Evolutionary conservation across 495 filamentous ascomycete genomes (phyloP).

Genomic region (Penicillium manginii): DNA sequence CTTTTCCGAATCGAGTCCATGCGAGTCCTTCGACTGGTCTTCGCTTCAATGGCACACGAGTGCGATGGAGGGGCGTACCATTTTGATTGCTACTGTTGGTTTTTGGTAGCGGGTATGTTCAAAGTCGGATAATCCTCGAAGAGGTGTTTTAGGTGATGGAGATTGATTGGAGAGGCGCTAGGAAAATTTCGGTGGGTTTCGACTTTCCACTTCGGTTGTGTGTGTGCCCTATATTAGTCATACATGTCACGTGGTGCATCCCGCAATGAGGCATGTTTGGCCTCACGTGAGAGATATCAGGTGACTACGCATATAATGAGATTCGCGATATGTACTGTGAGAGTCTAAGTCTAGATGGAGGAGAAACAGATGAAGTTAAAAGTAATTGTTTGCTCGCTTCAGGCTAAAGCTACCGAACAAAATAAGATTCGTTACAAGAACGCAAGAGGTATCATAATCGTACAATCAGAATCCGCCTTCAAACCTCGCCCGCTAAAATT

Average conservation of each 20-base stretch:
- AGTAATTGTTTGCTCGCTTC: slow-evolving; percentile 1
- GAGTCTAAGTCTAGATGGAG: background rate
- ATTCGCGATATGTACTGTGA: background rate
- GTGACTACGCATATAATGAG: background rate
- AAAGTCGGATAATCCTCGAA: slow-evolving; percentile 68
- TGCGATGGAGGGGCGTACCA: slow-evolving; percentile 34
- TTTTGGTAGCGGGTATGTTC: slow-evolving; percentile 30
- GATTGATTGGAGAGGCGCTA: slow-evolving; percentile 26
- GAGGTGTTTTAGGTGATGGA: slow-evolving; percentile 45
- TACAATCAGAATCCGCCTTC: slow-evolving; percentile 50
- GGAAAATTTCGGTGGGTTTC: slow-evolving; percentile 33
- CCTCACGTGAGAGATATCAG: too few relatives aligned
- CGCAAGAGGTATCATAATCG: slow-evolving; percentile 56
- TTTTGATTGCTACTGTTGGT: slow-evolving; percentile 40
- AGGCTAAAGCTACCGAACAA: slow-evolving; percentile 19
- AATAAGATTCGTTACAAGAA: slow-evolving; percentile 39
- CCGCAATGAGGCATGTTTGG: too few relatives aligned
- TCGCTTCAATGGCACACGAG: background rate
- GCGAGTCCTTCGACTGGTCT: slow-evolving; percentile 17
- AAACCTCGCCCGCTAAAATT: slow-evolving; percentile 31
- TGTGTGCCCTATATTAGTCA: slow-evolving; percentile 52
- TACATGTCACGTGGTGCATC: background rate
- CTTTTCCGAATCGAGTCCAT: slow-evolving; percentile 11
- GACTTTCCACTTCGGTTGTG: slow-evolving; percentile 37
- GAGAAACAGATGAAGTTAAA: background rate